Evolutionary conservation across 306 rosid genomes (phyloP), one percentile per base, ranked within the genome.

Genomic region (Dryas drummondii): DNA sequence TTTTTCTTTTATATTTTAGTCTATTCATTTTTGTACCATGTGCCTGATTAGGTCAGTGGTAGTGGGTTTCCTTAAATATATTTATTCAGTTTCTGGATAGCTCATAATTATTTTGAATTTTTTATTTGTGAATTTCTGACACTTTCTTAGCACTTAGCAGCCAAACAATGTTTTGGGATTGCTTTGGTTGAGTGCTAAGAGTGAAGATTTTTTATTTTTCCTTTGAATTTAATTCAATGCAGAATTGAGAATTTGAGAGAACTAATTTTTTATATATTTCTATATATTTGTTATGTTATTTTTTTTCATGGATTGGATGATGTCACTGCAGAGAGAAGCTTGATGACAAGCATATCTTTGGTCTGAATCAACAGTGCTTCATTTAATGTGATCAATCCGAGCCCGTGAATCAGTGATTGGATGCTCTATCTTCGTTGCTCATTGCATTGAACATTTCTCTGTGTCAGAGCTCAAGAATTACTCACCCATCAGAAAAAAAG

Each of bases 331-430:
- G 54, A 46, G 50, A 22, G 59, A 16, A 73, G 52, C 52, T 45
- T 11, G 77, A 45, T 59, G 51, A 67, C 15, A 46, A 54, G 63
- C 72, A 53, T 61, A 68, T 68, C 40, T 19, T 82, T 66, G 64
- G 60, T 51, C 48, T 81, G 82, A 82, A 75, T n/a, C 53, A 73
- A 22, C 69, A 67, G 78, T 61, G 82, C 52, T 83, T 80, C 90
- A 81, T 81, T 83, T 73, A 80, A 56, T 86, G 84, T 42, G 52
- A 82, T 56, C 77, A 77, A 81, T 78, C 71, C 12, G 61, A 55
- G 85, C 79, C 90, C 86, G 87, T 83, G 90, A 81, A 57, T 14
- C 54, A 5, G 61, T 71, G 64, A 69, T 77, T 71, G 75, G 71
- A 70, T 67, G 37, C 3, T 47, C 80, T 49, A 19, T 78, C 71